Evolutionary conservation across 768 basidiomycete species (phyloP).

Genomic region (Xerocomellus intermedius): DNA sequence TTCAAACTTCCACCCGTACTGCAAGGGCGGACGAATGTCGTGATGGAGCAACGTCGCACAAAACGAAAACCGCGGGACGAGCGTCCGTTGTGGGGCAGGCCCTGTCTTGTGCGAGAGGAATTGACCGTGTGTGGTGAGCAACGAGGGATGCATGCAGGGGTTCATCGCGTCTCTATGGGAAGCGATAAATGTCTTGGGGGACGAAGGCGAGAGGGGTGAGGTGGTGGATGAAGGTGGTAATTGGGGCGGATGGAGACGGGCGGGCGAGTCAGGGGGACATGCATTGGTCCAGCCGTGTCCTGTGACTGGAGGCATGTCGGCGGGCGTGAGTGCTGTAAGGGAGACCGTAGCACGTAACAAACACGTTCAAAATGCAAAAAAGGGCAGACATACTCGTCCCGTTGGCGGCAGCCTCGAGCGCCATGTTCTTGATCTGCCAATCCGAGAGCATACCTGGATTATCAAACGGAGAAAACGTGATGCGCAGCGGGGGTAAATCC

Average conservation of each 20-base stretch:
- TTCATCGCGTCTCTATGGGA: slow-evolving; percentile 37
- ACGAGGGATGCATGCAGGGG: slow-evolving; percentile 36
- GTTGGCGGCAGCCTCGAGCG: slow-evolving; percentile 27
- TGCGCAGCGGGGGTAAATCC: slow-evolving; percentile 32
- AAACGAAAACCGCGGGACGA: slow-evolving; percentile 54
- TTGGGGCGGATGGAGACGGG: slow-evolving; percentile 30
- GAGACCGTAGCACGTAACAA: not conserved
- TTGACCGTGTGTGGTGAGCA: slow-evolving; percentile 46
- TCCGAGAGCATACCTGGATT: slow-evolving; percentile 28
- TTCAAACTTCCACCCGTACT: slow-evolving; percentile 48
- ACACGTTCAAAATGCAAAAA: not conserved
- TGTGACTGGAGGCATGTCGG: slow-evolving; percentile 35
- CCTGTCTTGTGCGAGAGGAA: slow-evolving; percentile 49
- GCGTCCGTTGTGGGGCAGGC: slow-evolving; percentile 39
- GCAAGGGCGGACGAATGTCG: slow-evolving; percentile 51
- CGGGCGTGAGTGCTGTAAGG: slow-evolving; percentile 26
- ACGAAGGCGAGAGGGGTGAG: not conserved
- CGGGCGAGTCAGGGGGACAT: slow-evolving; percentile 25
- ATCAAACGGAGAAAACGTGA: slow-evolving; percentile 32
- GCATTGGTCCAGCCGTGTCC: slow-evolving; percentile 23
- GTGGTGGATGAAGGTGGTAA: slow-evolving; percentile 15
- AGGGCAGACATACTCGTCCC: slow-evolving; percentile 23
- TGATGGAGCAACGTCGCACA: slow-evolving; percentile 52
- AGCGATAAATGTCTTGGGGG: slow-evolving; percentile 33
- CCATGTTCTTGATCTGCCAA: slow-evolving; percentile 23